Conservation (phyloP, 495 filamentous ascomycete genomes). For the Coniosporium apollinis region DNA sequence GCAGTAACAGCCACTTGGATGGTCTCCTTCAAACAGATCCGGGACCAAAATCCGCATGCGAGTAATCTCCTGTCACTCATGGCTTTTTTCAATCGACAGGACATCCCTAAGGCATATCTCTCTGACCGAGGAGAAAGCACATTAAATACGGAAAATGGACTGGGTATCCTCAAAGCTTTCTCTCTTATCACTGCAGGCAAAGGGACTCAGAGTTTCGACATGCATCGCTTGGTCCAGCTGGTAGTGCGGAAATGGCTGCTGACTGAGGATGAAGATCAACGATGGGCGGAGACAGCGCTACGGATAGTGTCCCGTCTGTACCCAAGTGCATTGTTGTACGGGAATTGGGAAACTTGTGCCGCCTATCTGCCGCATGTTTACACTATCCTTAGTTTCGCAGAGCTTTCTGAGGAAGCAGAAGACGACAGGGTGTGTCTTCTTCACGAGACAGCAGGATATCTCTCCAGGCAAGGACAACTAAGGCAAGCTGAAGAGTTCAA, state of each 20-base stretch:
- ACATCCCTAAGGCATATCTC: constrained; percentile 1
- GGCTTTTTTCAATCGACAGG: not conserved
- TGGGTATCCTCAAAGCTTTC: constrained; percentile 25
- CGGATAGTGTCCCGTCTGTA: too few relatives aligned
- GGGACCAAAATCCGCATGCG: not conserved
- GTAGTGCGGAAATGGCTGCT: constrained; percentile 28
- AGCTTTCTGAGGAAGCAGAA: not conserved
- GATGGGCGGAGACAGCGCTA: constrained; percentile 21
- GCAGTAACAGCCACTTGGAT: constrained; percentile 3
- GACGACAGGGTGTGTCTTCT: not conserved
- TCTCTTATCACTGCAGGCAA: constrained; percentile 21
- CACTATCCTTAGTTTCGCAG: not conserved
- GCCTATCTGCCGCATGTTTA: not conserved
- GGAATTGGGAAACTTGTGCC: not conserved
- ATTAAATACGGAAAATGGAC: not conserved
- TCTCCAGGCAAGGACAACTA: constrained; percentile 8
- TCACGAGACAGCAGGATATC: not conserved
- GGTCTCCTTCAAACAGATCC: constrained; percentile 3
- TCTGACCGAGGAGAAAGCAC: not conserved
- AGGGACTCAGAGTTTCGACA: constrained; percentile 14
- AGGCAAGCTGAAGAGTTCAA: constrained; percentile 18
- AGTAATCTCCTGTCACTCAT: not conserved
- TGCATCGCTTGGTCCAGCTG: constrained; percentile 31
- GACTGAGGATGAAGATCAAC: constrained; percentile 8
- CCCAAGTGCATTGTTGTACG: too few relatives aligned